These are phyloP conservation scores for Orobanche coerulescens DNA, from an alignment of 257 asterid genomes.

Conservation along the genomic window DNA sequence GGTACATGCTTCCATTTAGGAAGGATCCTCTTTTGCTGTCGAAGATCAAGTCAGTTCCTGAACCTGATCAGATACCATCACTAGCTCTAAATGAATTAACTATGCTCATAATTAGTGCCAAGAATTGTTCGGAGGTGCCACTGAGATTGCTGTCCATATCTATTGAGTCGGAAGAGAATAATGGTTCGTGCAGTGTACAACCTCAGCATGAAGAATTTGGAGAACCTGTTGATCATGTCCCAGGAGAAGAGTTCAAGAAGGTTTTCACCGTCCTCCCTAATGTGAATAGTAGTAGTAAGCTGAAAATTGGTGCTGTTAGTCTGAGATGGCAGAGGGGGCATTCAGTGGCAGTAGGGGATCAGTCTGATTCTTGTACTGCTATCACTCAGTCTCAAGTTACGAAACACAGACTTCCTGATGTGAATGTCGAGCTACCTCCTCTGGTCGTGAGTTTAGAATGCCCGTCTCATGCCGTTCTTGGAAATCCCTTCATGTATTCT, in stretches of 20 bases:
- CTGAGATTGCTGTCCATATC: constrained; percentile 61
- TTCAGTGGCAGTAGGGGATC: constrained; percentile 24
- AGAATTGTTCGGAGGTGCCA: constrained; percentile 86
- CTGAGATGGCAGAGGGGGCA: constrained; percentile 86
- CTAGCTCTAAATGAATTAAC: constrained; percentile 67
- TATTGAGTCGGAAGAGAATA: constrained; percentile 47
- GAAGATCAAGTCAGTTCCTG: constrained; percentile 46
- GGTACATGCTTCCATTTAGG: constrained; percentile 70
- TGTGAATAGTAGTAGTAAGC: constrained; percentile 27
- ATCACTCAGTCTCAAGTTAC: constrained; percentile 49
- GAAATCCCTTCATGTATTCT: constrained; percentile 55
- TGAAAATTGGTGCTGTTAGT: constrained; percentile 54
- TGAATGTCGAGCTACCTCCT: constrained; percentile 65
- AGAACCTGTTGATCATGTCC: constrained; percentile 49
- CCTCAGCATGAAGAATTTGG: constrained; percentile 44
- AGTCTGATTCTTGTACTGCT: constrained; percentile 11
- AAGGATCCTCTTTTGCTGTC: constrained; percentile 79
- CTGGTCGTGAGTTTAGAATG: constrained; percentile 57
- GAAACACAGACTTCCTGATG: constrained; percentile 66
- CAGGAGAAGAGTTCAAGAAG: constrained; percentile 92
- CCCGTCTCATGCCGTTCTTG: constrained; percentile 81
- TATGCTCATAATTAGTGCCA: constrained; percentile 60
- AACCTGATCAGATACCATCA: constrained; percentile 47
- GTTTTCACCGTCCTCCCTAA: constrained; percentile 63
- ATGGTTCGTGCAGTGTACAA: constrained; percentile 34